Evolutionary conservation across 164 flowering plant genomes (phyloP).

Genomic region (Annona cherimola): DNA sequence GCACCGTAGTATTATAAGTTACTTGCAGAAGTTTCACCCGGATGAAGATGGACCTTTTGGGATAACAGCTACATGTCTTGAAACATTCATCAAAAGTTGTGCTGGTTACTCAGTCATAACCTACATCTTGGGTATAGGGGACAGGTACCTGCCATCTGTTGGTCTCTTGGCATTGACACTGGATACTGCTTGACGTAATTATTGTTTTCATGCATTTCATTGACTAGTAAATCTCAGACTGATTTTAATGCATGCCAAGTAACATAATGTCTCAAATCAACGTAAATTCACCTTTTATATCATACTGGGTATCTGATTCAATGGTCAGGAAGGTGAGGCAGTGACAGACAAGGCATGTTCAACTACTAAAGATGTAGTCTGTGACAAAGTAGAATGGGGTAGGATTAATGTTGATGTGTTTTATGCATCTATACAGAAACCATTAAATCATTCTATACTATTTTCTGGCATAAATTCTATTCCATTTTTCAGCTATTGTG

Average conservation of each 20-base stretch:
- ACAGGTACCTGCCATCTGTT: slow-evolving; percentile 50
- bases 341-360: too few species aligned
- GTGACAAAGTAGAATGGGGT: too few species aligned
- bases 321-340: too few species aligned
- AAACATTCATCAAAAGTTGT: slow-evolving; percentile 98
- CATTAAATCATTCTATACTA: too few species aligned
- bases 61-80: slow-evolving; percentile 95
- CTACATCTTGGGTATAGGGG: slow-evolving; percentile 93
- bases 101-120: slow-evolving; percentile 99
- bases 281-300: too few species aligned
- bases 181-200: background rate
- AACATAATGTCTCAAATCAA: too few species aligned
- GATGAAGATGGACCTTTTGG: slow-evolving; percentile 99
- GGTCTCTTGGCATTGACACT: background rate
- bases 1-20: slow-evolving; percentile 88
- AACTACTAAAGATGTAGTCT: too few species aligned
- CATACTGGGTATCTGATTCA: too few species aligned
- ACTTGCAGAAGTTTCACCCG: slow-evolving; percentile 96
- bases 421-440: too few species aligned
- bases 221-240: background rate
- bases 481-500: background rate
- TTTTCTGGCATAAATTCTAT: background rate
- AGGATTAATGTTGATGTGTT: too few species aligned
- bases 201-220: background rate
- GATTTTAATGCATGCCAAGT: too few species aligned